Evolutionary conservation across 2,329 filamentous ascomycete species (phyloP).

Genomic region (Colletotrichum sojae): DNA sequence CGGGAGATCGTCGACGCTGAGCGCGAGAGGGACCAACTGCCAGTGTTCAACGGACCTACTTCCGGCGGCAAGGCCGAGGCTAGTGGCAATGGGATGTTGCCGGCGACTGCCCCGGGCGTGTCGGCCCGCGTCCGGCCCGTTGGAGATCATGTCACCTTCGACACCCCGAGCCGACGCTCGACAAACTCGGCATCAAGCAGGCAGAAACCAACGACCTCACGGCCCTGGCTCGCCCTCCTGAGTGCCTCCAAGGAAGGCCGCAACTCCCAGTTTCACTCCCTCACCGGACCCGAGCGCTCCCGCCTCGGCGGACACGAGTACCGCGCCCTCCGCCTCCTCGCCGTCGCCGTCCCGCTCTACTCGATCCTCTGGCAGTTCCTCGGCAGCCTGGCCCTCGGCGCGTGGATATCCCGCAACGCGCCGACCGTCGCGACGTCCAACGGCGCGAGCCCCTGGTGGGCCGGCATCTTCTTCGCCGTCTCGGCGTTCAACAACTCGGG

Average conservation of each 20-base stretch:
- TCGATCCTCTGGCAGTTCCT: slow-evolving; percentile 72
- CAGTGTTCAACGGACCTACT: slow-evolving; percentile 19
- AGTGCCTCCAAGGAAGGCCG: slow-evolving; percentile 58
- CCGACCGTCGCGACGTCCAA: slow-evolving; percentile 65
- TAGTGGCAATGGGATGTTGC: neutral
- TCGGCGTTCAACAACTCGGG: slow-evolving; percentile 82
- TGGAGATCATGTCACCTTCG: neutral
- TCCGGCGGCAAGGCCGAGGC: neutral
- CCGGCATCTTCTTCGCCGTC: slow-evolving; percentile 76
- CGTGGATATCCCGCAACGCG: slow-evolving; percentile 70
- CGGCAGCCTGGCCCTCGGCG: slow-evolving; percentile 71
- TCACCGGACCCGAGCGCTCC: slow-evolving; percentile 68
- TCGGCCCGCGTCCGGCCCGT: neutral
- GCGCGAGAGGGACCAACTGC: slow-evolving; percentile 51
- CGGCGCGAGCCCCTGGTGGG: slow-evolving; percentile 77
- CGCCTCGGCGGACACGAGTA: slow-evolving; percentile 75
- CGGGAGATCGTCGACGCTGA: slow-evolving; percentile 63
- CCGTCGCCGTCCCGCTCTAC: slow-evolving; percentile 73
- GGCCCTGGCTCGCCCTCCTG: slow-evolving; percentile 52
- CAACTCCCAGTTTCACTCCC: slow-evolving; percentile 69
- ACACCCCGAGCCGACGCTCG: slow-evolving; percentile 7
- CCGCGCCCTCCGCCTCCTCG: slow-evolving; percentile 71
- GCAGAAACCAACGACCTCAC: slow-evolving; percentile 25
- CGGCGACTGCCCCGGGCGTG: neutral
- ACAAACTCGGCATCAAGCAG: slow-evolving; percentile 21